Evolutionary conservation across 2,329 filamentous ascomycete species (phyloP), one percentile per base, ranked within the genome.

Genomic region (Elsinoe australis): DNA sequence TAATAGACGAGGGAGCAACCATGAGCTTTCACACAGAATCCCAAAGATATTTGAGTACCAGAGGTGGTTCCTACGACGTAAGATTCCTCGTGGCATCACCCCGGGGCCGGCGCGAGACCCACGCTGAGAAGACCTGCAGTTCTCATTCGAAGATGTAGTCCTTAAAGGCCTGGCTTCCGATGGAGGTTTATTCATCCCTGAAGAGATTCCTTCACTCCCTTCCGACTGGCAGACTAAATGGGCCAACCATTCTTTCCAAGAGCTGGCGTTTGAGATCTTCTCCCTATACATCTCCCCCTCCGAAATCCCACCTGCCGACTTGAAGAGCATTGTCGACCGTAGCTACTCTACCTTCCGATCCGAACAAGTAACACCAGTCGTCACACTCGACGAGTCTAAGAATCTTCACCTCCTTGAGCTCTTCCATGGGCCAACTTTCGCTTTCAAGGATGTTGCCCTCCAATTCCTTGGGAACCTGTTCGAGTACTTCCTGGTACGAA

Each of bases 391-490:
- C 61, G 72, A 78, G 58, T 65, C 73, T 52, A 73, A 78, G 56
- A 84, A 90, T 63, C 72, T 95, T 33, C 81, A 95, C 63, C 73
- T 95, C 49, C 78, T 98, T 26, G 92, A 98, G 67, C 77, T 98
- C 34, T 98, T 96, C 74, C 90, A 96, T 64, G 92, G 92, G 1
- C 92, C 89, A 4, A 96, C 84, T 0, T 95, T 88, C 64, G 85
- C 90, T 2, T 96, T 96, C 73, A 95, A 96, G 69, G 90, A 96
- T 67, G 85, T 89, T 45, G 89, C 89, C 12, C 72, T 96, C 53
- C 90, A 96, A 59, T 92, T 95, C 62, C 71, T 98, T 2, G 92
- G 92, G n/a, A 96, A 98, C 61, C 73, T 98, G 2, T 96, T 94
- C 56, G 86, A 94, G 66, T 92, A 90, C 65, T 90, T 92, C 65